These are phyloP conservation scores for Mycotypha africana DNA, from an alignment of 371 early-diverging fungal genomes.

Conservation along the genomic window DNA sequence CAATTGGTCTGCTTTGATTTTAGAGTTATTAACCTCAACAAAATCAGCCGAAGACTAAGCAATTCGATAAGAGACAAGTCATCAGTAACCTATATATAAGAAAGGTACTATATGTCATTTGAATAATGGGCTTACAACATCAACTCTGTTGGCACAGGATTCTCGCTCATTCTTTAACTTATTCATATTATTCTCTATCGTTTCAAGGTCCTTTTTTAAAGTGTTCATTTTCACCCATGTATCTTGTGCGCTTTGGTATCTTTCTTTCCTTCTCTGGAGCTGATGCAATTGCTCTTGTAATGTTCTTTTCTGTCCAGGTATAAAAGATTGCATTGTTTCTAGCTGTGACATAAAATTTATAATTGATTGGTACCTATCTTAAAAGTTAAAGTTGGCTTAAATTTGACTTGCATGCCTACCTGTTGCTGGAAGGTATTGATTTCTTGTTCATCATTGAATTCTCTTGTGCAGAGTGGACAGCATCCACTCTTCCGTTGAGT, in stretches of 20 bases:
- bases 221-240: slow-evolving; percentile 9
- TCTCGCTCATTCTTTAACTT: slow-evolving; percentile 1
- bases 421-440: slow-evolving; percentile 43
- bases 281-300: slow-evolving; percentile 35
- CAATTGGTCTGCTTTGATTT: slow-evolving; percentile 12
- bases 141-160: background rate
- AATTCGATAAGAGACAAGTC: background rate
- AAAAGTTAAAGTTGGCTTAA: too few species aligned
- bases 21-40: slow-evolving; percentile 7
- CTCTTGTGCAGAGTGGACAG: slow-evolving; percentile 74
- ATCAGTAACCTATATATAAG: too few species aligned
- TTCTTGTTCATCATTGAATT: slow-evolving; percentile 44
- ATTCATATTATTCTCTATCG: background rate
- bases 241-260: slow-evolving; percentile 7
- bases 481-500: slow-evolving; percentile 39
- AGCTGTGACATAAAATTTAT: too few species aligned
- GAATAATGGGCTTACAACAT: background rate
- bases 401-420: too few species aligned
- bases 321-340: slow-evolving; percentile 24
- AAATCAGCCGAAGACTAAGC: slow-evolving; percentile 8
- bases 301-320: slow-evolving; percentile 39
- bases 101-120: too few species aligned
- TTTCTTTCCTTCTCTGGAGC: slow-evolving; percentile 13
- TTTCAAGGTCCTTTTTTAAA: slow-evolving; percentile 6
- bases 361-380: too few species aligned